These are phyloP conservation scores for Neohortaea acidophila DNA, from an alignment of 495 filamentous ascomycete genomes.

Conservation along the genomic window DNA sequence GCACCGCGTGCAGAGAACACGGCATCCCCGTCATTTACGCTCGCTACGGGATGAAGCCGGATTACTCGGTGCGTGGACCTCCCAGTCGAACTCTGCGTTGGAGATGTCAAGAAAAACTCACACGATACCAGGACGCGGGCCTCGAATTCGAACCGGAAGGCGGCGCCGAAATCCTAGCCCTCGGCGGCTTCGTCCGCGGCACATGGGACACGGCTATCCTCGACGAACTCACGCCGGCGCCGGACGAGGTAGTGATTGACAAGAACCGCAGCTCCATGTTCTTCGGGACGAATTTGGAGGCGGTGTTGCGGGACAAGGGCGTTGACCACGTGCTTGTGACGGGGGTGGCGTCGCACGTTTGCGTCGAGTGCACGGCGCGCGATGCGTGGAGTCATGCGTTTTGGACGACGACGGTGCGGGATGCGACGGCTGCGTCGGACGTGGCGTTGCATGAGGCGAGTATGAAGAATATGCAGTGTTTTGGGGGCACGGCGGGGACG, in stretches of 20 bases:
- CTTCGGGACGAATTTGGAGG: conserved; percentile 13
- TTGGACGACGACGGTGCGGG: conserved; percentile 15
- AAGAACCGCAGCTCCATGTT: conserved; percentile 20
- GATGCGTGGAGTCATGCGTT: conserved; percentile 17
- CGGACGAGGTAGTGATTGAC: conserved; percentile 12
- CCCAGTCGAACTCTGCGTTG: too few relatives aligned
- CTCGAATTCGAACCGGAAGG: not conserved
- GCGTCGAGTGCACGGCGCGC: conserved; percentile 21
- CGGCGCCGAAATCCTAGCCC: conserved; percentile 9
- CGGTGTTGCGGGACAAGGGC: conserved; percentile 12
- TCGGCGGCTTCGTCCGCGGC: conserved; percentile 16
- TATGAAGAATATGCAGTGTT: conserved; percentile 2
- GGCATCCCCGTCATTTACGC: conserved; percentile 17
- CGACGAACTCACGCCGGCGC: conserved; percentile 11
- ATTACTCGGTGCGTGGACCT: too few relatives aligned
- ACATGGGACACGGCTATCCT: conserved; percentile 20
- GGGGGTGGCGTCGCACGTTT: conserved; percentile 19
- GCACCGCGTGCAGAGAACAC: conserved; percentile 10
- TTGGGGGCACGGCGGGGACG: conserved; percentile 1
- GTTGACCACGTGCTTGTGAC: conserved; percentile 19
- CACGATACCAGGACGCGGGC: too few relatives aligned
- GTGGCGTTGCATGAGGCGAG: conserved; percentile 5
- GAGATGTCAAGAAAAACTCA: too few relatives aligned
- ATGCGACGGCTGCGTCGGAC: conserved; percentile 16
- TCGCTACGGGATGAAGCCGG: conserved; percentile 16